Evolutionary conservation across 2,329 filamentous ascomycete species (phyloP), one percentile per base, ranked within the genome.

Genomic region (Colletotrichum costaricense): DNA sequence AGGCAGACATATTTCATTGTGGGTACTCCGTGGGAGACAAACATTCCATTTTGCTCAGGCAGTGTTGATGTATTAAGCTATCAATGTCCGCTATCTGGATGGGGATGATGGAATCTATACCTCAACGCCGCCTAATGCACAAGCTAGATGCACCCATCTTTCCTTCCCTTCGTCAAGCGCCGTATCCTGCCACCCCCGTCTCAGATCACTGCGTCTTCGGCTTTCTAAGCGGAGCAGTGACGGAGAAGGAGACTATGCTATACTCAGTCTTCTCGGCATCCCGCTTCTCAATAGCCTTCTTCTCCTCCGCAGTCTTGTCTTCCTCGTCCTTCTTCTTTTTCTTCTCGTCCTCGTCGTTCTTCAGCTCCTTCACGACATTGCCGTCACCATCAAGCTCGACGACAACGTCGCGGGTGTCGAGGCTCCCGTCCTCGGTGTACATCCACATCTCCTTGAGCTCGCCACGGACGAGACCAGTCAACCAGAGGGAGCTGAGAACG

Each of bases 361-460:
- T 81, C 28, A 85, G 75, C 70, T 81, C 80, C 76, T 85, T 84
- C 33, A 88, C 77, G 0, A 85, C 81, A 35, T 85, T 85, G 0
- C 88, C 88, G 6, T 88, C 75, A 0, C 79, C 83, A 58, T 89
- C 88, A 1, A 90, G 80, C 68, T 90, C 88, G 2, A 91, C 88
- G 1, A 91, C 83, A 1, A 89, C 85, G 59, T 91, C 89, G 54
- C 84, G 78, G 0, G 83, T 87, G 75, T 91, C 90, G 3, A 91
- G 80, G 68, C 84, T 88, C 4, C 88, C 89, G 75, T 92, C 90
- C 80, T 98, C 96, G 0, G 91, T 95, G 79, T 95, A 98, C 3
- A 86, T 86, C 93, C 94, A 97, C 90, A 98, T 93, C 55, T 91
- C 82, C 63, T 85, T 86, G 2, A 96, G 75, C 79, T 98, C 95